Base-by-base conservation (phyloP, 2,329 filamentous ascomycete species). In the Diaporthe sp. region DNA sequence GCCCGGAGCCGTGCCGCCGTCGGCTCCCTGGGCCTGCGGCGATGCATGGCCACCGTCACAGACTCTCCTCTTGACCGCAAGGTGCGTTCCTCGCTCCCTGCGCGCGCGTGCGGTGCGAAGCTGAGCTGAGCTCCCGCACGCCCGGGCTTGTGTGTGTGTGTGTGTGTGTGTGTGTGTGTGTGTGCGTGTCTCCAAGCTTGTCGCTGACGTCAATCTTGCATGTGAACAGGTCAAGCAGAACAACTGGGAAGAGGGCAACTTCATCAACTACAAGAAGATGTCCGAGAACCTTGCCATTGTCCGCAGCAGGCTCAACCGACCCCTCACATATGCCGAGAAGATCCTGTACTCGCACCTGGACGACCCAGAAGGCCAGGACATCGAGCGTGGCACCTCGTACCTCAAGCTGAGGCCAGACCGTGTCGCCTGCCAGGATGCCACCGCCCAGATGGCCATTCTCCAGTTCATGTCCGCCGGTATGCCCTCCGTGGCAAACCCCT, bases 181-280 rank as follows among this genome's bases (percentile, higher is more conserved):
- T n/a, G 39, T 22, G 22, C 32, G 47, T 35, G 6, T 44, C 13
- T 37, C n/a, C 44, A 50, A 63, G 42, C 66, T 56, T 50, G 44
- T 61, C 69, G 70, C 73, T 75, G 72, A 77, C 59, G 71, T 69
- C 65, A 63, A 53, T 50, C 70, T 68, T 58, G 53, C 55, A 37
- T 55, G 50, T 72, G 25, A 68, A 77, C 75, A 91, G 89, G 89
- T 99, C 85, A 94, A 93, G 86, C 98, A 98, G 91, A 97, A 96
- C 90, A 98, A 95, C 88, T 95, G 92, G 90, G 97, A 99, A 88
- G 94, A 95, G 86, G 92, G 91, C 86, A 97, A 97, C 91, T 98
- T 95, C 90, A 98, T 98, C 90, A 98, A 98, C 91, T 99, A 99
- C 86, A 95, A 94, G 91, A 98, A 98, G 91, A 98, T 98, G 95